Percentiles rank a stretch among this genome's conserved stretches.
phyloP scores from a whole-genome alignment of 176 grass and related monocot genomes.

The Oryza rufipogon region DNA sequence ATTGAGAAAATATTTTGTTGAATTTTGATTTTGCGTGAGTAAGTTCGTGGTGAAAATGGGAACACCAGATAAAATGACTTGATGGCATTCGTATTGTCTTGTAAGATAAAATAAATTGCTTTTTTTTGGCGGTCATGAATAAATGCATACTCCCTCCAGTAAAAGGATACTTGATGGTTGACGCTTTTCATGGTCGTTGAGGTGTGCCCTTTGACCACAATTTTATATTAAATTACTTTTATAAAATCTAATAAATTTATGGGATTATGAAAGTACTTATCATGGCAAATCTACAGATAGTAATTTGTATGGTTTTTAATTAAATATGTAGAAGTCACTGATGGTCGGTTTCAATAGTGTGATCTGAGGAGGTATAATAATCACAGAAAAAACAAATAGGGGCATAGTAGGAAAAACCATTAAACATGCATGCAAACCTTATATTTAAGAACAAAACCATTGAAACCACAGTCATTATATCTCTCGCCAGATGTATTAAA shows the following conservation, averaged over 20 bases:
- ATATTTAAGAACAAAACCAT: not conserved
- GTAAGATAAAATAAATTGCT: not conserved
- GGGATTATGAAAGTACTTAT: too few species aligned
- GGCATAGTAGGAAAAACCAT: not conserved
- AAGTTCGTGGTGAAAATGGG: not conserved
- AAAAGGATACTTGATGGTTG: too few species aligned
- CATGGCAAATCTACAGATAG: too few species aligned
- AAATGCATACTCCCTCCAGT: not conserved
- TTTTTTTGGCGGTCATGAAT: not conserved
- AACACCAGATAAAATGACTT: not conserved
- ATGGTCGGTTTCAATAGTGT: too few species aligned
- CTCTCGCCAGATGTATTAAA: not conserved
- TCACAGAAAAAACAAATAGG: too few species aligned
- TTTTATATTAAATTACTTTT: too few species aligned
- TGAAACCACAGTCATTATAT: not conserved
- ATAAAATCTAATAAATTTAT: too few species aligned
- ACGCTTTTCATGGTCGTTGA: too few species aligned
- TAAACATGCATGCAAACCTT: not conserved
- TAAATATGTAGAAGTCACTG: too few species aligned
- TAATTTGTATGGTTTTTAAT: too few species aligned
- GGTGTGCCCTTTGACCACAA: too few species aligned
- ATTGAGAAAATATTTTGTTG: not conserved
- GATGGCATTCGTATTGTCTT: not conserved
- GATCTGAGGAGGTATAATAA: too few species aligned
- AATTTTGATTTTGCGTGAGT: not conserved